Base-by-base conservation (phyloP, 2,329 filamentous ascomycete species). In the Fusarium subglutinans region DNA sequence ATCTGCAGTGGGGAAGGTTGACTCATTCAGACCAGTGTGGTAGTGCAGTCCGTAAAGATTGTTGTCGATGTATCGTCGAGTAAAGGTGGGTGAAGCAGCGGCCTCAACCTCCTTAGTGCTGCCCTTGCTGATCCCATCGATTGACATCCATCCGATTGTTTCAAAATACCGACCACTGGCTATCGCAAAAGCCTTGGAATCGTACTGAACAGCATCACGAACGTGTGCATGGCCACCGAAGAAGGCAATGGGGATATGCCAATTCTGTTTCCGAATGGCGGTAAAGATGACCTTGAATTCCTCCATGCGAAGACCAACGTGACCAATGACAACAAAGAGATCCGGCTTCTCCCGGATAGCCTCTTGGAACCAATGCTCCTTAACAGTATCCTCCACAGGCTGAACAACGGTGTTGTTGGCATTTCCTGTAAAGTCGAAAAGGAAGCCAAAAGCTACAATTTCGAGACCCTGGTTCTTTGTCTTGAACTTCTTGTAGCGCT, bases 151-250 rank as follows among this genome's bases (percentile, higher is more conserved):
- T 5, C 96, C 96, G 56, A 98, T 92, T 0, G 96, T 98, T 84
- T 98, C 96, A 86, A 98, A 93, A 82, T 98, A 98, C 2, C 96
- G 90, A 8, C 96, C 96, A 76, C 94, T 96, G 45, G 95, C 95
- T 10, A 98, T 86, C 2, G 92, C 95, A 71, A 93, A 91, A 0
- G 95, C 90, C 61, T 90, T 91, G 44, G 89, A 88, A 81, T 98
- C 96, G 77, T 94, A 98, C 68, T 88, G 90, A 45, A 90, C 90
- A 76, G 94, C 94, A 80, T 98, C 95, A 14, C 96, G 91, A 53
- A 98, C 94, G 80, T 98, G 96, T 3, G 91, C 91, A 79, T 98
- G 96, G 1, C 96, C 96, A 14, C 94, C 96, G 70, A 98, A 96
- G 83, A 98, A 95, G 69, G 94, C 93, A 64, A 98, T 97, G 1